These are phyloP conservation scores for Fusarium palustre DNA, from an alignment of 2,329 filamentous ascomycete genomes.

Conservation along the genomic window DNA sequence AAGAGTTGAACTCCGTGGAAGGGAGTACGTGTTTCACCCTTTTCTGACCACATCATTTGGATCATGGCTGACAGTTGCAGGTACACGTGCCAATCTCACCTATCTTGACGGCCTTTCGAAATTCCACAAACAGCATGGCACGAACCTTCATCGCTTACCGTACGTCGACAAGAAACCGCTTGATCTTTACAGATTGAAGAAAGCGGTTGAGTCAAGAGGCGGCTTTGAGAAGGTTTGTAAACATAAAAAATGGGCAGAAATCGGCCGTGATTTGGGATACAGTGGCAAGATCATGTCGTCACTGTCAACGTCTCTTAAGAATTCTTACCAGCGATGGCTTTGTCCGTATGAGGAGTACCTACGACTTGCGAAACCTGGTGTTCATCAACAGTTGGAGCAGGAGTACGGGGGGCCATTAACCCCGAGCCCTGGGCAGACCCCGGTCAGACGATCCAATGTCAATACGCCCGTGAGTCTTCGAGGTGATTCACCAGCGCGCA, in stretches of 20 bases:
- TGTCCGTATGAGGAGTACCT: conserved; percentile 97
- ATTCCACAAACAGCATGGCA: conserved; percentile 97
- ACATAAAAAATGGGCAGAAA: conserved; percentile 98
- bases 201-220: conserved; percentile 92
- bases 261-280: conserved; percentile 94
- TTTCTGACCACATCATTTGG: conserved; percentile 1
- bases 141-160: conserved; percentile 90
- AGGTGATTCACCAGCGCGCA: conserved; percentile 74
- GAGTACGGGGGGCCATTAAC: conserved; percentile 94
- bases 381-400: conserved; percentile 94
- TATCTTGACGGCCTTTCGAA: conserved; percentile 96
- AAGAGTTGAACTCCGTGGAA: conserved; percentile 98
- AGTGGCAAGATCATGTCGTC: conserved; percentile 99
- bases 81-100: conserved; percentile 93
- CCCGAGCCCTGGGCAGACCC: conserved; percentile 75
- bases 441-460: conserved; percentile 74
- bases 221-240: conserved; percentile 98
- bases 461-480: conserved; percentile 69
- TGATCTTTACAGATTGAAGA: conserved; percentile 95
- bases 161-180: conserved; percentile 98
- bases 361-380: conserved; percentile 88
- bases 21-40: conserved; percentile 75
- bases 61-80: conserved; percentile 62
- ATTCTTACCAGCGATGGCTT: conserved; percentile 97
- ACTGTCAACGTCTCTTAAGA: conserved; percentile 95